Evolutionary conservation across 2,329 filamentous ascomycete species (phyloP).

Genomic region (Curvularia sp.): DNA sequence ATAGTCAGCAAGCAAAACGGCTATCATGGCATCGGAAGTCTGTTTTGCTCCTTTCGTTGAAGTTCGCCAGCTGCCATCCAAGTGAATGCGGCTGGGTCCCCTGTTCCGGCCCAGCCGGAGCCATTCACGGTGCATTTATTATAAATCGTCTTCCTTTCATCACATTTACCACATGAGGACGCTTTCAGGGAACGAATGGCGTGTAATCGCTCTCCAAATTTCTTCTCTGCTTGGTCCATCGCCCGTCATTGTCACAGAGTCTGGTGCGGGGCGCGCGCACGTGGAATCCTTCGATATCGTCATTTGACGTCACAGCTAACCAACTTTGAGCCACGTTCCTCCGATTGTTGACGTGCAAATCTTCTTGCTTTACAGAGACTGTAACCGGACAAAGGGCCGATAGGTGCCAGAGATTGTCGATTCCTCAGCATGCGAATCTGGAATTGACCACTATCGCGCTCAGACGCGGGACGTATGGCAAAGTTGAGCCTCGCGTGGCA

Average conservation of each 20-base stretch:
- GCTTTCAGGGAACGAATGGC: neutral
- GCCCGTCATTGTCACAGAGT: slow-evolving; percentile 5
- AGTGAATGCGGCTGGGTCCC: neutral
- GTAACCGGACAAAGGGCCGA: neutral
- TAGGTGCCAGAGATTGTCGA: slow-evolving; percentile 1
- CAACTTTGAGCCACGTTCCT: neutral
- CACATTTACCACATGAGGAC: neutral
- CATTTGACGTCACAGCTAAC: slow-evolving; percentile 14
- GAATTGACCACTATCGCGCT: slow-evolving; percentile 16
- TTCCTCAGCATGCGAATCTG: slow-evolving; percentile 39
- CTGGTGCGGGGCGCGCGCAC: slow-evolving; percentile 13
- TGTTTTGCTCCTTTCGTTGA: neutral
- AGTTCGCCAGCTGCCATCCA: neutral
- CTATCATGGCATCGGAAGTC: slow-evolving; percentile 3
- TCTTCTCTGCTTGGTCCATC: neutral
- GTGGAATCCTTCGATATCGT: slow-evolving; percentile 5
- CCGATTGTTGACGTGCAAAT: neutral
- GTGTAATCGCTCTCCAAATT: neutral
- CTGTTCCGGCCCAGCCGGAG: neutral
- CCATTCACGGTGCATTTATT: neutral
- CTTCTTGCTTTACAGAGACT: neutral
- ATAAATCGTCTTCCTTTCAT: neutral
- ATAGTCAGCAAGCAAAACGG: neutral
- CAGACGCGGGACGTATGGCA: slow-evolving; percentile 26
- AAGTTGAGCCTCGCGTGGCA: slow-evolving; percentile 28